Percentiles rank a stretch among this genome's conserved stretches.
Conservation (phyloP, 164 flowering plant genomes). For the Macadamia tetraphylla region DNA sequence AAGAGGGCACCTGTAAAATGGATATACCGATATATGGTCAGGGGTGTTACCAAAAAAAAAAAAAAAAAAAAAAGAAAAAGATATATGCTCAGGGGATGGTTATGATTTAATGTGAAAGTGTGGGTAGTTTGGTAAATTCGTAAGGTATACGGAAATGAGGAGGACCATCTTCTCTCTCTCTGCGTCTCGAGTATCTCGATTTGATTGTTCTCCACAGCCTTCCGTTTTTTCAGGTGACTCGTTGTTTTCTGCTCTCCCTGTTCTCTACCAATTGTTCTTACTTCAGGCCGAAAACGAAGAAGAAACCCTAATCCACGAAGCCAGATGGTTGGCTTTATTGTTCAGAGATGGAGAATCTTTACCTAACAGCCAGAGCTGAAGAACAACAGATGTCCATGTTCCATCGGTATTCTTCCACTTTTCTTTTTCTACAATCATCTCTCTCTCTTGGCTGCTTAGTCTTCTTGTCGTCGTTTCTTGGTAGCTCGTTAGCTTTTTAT, state of each 20-base stretch:
- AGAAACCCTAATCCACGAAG: conserved; percentile 10
- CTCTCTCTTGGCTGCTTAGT: background rate
- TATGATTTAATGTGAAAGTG: too few species aligned
- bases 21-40: too few species aligned
- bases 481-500: background rate
- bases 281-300: background rate
- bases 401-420: conserved; percentile 10
- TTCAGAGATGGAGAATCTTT: conserved; percentile 6
- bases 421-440: background rate
- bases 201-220: conserved; percentile 9
- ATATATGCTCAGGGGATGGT: too few species aligned
- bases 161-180: too few species aligned
- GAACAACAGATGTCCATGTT: conserved; percentile 16
- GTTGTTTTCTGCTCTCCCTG: background rate
- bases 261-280: too few species aligned
- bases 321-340: conserved; percentile 14
- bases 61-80: too few species aligned
- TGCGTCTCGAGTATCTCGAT: background rate
- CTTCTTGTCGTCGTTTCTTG: background rate
- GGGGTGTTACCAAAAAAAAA: too few species aligned
- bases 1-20: too few species aligned
- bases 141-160: too few species aligned
- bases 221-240: conserved; percentile 18
- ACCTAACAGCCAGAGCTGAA: conserved; percentile 8
- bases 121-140: too few species aligned